Percentiles rank a stretch among this genome's conserved stretches.
phyloP scores from a whole-genome alignment of 2,329 filamentous ascomycete genomes.

The Alternaria hordeiaustralica region DNA sequence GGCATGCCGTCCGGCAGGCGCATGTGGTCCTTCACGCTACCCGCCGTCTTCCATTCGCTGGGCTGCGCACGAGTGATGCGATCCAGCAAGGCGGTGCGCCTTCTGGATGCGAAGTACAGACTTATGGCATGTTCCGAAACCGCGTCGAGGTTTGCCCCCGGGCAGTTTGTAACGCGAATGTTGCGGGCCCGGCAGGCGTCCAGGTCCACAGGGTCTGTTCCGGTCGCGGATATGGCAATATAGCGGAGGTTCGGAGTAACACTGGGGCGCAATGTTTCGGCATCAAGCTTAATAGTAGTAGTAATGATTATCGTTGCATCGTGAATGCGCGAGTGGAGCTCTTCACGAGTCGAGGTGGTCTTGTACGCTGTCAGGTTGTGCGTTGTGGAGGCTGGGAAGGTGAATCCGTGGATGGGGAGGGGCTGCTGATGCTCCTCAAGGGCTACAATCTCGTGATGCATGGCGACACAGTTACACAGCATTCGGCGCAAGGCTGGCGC shows the following conservation, averaged over 20 bases:
- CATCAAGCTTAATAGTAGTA: constrained; percentile 51
- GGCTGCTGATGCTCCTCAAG: constrained; percentile 54
- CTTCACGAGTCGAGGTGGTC: constrained; percentile 31
- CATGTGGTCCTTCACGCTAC: constrained; percentile 43
- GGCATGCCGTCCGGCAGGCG: constrained; percentile 46
- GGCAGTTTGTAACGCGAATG: constrained; percentile 56
- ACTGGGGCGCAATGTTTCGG: constrained; percentile 46
- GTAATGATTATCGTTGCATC: constrained; percentile 57
- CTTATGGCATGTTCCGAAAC: constrained; percentile 60
- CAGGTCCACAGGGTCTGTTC: constrained; percentile 57
- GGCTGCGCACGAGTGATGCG: constrained; percentile 31
- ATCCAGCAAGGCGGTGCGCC: constrained; percentile 48
- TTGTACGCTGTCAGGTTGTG: constrained; percentile 51
- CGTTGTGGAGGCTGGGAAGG: constrained; percentile 45
- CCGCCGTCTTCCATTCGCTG: constrained; percentile 51
- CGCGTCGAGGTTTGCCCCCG: constrained; percentile 56
- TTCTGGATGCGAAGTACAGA: constrained; percentile 56
- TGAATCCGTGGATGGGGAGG: constrained; percentile 45
- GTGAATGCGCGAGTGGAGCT: constrained; percentile 51
- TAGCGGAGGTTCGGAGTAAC: constrained; percentile 53
- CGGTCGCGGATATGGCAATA: constrained; percentile 56
- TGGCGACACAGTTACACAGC: constrained; percentile 20
- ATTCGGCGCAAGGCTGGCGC: neutral
- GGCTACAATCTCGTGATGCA: constrained; percentile 55
- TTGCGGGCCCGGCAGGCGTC: constrained; percentile 52